A percentile compares a stretch with the other conserved stretches of the same genome.
phyloP scores from a whole-genome alignment of 2,329 filamentous ascomycete species.

The Colletotrichum gloeosporioides region DNA sequence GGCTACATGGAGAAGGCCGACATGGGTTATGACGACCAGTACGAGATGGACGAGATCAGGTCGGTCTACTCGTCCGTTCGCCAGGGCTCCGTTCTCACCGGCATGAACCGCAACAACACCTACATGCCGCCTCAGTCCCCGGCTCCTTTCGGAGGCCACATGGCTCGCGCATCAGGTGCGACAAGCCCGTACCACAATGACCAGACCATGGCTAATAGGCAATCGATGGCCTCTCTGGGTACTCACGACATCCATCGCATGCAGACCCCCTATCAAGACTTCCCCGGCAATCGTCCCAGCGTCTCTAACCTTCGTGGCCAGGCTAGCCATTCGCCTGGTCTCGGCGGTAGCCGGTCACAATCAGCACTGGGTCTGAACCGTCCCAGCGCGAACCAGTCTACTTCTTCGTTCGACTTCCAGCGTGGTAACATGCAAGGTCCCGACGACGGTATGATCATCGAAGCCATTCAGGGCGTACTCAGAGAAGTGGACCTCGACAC shows the following conservation, averaged over 20 bases:
- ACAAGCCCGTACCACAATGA: slow-evolving; percentile 43
- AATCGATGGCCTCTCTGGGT: slow-evolving; percentile 75
- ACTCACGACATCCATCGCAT: slow-evolving; percentile 53
- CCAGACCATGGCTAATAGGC: slow-evolving; percentile 64
- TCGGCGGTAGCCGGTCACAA: slow-evolving; percentile 47
- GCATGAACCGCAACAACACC: slow-evolving; percentile 70
- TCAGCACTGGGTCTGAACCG: slow-evolving; percentile 52
- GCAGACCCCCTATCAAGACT: slow-evolving; percentile 65
- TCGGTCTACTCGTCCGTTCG: slow-evolving; percentile 93
- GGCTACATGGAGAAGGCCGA: slow-evolving; percentile 68
- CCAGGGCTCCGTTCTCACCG: slow-evolving; percentile 86
- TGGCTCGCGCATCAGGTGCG: slow-evolving; percentile 48
- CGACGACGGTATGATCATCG: slow-evolving; percentile 80
- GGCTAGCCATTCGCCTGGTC: slow-evolving; percentile 51
- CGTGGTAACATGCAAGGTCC: slow-evolving; percentile 65
- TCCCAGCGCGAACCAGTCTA: slow-evolving; percentile 50
- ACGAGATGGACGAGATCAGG: slow-evolving; percentile 98
- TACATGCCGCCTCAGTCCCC: slow-evolving; percentile 88
- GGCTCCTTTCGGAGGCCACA: slow-evolving; percentile 65
- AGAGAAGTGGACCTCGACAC: slow-evolving; percentile 90
- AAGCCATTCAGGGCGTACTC: slow-evolving; percentile 83
- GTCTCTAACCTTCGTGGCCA: slow-evolving; percentile 63
- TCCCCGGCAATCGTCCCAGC: slow-evolving; percentile 59
- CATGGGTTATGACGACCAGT: slow-evolving; percentile 75
- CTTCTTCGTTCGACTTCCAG: slow-evolving; percentile 68